These are phyloP conservation scores for Betula pendula DNA, from an alignment of 306 rosid genomes.

Conservation along the genomic window DNA sequence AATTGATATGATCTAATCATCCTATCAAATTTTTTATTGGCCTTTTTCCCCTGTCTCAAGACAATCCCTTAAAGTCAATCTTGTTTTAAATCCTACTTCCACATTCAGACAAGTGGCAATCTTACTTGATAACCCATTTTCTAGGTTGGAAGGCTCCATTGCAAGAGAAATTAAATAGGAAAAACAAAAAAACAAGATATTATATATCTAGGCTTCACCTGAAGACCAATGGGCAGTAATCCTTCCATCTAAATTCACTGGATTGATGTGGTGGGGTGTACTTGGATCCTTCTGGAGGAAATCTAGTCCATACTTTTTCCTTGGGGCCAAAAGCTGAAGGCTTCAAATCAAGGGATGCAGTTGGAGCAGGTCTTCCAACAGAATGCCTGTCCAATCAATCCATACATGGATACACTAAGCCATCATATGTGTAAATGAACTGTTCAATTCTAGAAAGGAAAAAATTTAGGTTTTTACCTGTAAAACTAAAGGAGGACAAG, in stretches of 20 bases:
- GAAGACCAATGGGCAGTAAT: conserved; percentile 92
- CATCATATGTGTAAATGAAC: background rate
- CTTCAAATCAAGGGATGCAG: conserved; percentile 80
- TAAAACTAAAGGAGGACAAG: background rate
- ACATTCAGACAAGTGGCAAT: background rate
- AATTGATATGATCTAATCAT: background rate
- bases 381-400: conserved; percentile 64
- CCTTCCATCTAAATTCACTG: conserved; percentile 90
- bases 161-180: background rate
- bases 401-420: background rate
- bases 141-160: background rate
- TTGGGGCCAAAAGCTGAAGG: conserved; percentile 89
- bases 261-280: conserved; percentile 92
- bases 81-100: no score
- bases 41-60: background rate
- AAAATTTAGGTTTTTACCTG: background rate
- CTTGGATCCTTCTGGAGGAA: conserved; percentile 92
- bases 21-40: background rate
- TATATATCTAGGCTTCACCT: conserved; percentile 45
- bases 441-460: background rate
- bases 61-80: background rate
- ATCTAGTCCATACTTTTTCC: conserved; percentile 90
- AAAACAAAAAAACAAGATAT: background rate
- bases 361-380: conserved; percentile 86
- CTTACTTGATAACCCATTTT: background rate